Evolutionary conservation across 1,139 yeast species (phyloP).

Genomic region (Yamadazyma siamensis): DNA sequence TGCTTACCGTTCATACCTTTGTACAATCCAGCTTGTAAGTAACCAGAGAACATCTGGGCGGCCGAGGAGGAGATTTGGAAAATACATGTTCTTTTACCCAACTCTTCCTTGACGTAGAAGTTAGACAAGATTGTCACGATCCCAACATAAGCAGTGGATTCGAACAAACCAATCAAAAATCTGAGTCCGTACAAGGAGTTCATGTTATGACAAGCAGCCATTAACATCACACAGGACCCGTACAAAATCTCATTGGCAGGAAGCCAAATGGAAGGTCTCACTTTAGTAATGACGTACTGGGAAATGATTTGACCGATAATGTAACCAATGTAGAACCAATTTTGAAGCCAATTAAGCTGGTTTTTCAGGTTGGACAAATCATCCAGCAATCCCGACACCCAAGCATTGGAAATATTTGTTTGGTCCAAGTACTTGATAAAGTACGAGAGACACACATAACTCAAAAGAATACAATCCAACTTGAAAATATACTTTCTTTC

Average conservation of each 20-base stretch:
- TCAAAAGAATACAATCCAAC: constrained; percentile 32
- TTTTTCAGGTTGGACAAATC: constrained; percentile 45
- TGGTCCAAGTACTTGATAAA: constrained; percentile 46
- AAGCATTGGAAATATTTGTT: constrained; percentile 32
- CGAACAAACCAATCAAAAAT: constrained; percentile 15
- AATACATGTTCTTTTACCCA: constrained; percentile 16
- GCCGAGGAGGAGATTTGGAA: constrained; percentile 14
- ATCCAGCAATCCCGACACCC: constrained; percentile 50
- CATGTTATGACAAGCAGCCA: constrained; percentile 11
- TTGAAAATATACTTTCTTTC: constrained; percentile 24
- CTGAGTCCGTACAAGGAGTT: constrained; percentile 13
- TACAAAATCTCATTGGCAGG: constrained; percentile 13
- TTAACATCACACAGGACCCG: constrained; percentile 12
- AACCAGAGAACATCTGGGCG: constrained; percentile 30
- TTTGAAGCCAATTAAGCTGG: constrained; percentile 45
- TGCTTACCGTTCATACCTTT: constrained; percentile 22
- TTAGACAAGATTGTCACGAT: constrained; percentile 14
- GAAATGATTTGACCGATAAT: constrained; percentile 19
- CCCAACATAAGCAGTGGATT: constrained; percentile 14
- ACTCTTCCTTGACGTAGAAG: constrained; percentile 15
- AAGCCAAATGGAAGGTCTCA: constrained; percentile 16
- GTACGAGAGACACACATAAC: constrained; percentile 32
- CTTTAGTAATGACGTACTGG: constrained; percentile 10
- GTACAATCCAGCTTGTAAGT: constrained; percentile 28
- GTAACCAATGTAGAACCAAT: constrained; percentile 31